Evolutionary conservation across 2,329 filamentous ascomycete species (phyloP), one percentile per base, ranked within the genome.

Genomic region (Talaromyces sp.): DNA sequence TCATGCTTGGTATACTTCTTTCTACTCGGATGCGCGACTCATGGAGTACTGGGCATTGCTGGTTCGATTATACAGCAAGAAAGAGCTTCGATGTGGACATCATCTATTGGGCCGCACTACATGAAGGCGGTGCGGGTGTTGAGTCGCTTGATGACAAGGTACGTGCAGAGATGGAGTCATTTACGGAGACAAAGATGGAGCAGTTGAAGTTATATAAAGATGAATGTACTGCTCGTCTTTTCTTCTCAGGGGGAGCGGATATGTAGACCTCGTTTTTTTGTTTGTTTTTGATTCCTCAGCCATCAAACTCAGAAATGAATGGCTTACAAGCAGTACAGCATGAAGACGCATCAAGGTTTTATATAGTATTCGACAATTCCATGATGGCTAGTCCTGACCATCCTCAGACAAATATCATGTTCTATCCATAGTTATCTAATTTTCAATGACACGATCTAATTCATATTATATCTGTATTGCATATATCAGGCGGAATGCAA

Each of bases 21-120:
- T 71, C 68, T 51, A 58, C 21, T 17, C 63, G 64, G 27, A 76
- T 78, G 71, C 69, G 71, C 35, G 68, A 75, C 4, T 74, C 73
- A 6, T 76, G 73, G 75, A 63, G 29, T 19, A 69, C 62, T 14
- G 67, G 68, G 7, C 66, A 24, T 77, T 78, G 64, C 43, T 77
- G 71, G 74, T 75, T 77, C 56, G 63, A 77, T 51, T 74, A 70
- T 63, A 72, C 69, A n/a, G 68, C 69, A 14, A 68, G 74, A 58
- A 75, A 69, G 56, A 70, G 71, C 59, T 73, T 75, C n/a, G 71
- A 76, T 46, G 35, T 76, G 1, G 74, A 77, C 62, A 64, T 58
- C 1, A 65, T 74, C 19, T 77, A 73, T 60, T 76, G 70, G 70
- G 62, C 62, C 24, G 62, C 60, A 14, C 59, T 74, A 54, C 65